Base-by-base conservation (phyloP, 108 stramenopile species). In the Pinguiococcus pyrenoidosus region DNA sequence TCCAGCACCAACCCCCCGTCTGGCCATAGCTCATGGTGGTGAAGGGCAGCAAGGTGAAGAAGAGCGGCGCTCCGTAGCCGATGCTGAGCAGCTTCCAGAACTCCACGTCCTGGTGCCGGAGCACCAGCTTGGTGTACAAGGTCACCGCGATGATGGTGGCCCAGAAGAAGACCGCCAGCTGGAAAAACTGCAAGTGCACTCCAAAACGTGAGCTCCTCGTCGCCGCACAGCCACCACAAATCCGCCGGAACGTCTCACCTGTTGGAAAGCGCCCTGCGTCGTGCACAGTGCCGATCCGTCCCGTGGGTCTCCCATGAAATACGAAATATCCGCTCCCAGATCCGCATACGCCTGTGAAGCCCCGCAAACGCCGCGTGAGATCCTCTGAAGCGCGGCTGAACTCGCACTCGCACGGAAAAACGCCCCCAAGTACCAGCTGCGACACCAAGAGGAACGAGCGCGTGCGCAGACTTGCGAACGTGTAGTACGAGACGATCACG, bases 101-200 rank as follows among this genome's bases (percentile, higher is more conserved):
- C 21, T 49, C 37, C 16, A 10, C 23, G 20, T 24, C 36, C 34
- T 59, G 39, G 24, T 59, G 46, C 14, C 40, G 57, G 32, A 41
- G 48, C 28, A 49, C 47, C 10, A 35, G 41, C 14, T 49, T 44
- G 37, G 48, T 34, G 57, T 51, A 21, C 20, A 59, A 47, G 10
- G 49, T 39, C 12, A 24, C 48, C 3, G 57, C 46, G n/a, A 59
- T 59, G 16, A 47, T 37, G 29, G 41, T 47, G 14, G 57, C 39
- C 57, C 57, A 59, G 17, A 59, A 12, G 12, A 0, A 0, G 4
- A 35, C 24, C 5, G 22, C 1, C 1, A 54, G 36, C 52, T 54
- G 52, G 25, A 56, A 56, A n/a, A 59, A 59, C 27, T 59, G 57
- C 48, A n/a, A n/a, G n/a, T n/a, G n/a, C n/a, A n/a, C n/a, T n/a